Conservation (phyloP, 2,329 filamentous ascomycete genomes). For the Colletotrichum theobromicola region DNA sequence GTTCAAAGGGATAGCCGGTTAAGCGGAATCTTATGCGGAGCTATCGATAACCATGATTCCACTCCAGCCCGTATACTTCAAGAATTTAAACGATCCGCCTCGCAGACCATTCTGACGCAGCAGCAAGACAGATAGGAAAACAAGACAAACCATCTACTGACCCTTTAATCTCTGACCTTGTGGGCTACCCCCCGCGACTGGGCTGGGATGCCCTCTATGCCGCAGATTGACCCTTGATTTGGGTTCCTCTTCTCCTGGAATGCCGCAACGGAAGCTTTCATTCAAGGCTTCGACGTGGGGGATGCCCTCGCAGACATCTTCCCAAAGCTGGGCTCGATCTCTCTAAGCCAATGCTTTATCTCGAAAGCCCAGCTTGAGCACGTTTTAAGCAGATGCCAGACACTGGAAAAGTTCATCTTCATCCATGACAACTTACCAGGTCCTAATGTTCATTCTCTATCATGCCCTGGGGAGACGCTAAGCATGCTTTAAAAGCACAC, state of each 20-base stretch:
- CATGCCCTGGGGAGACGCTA: not conserved
- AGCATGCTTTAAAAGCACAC: not conserved
- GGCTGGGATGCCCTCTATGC: no score
- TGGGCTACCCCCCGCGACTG: accelerated
- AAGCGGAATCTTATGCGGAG: not conserved
- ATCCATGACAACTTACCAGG: accelerated
- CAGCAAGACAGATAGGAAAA: not conserved
- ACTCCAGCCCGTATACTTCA: not conserved
- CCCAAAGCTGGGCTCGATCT: not conserved
- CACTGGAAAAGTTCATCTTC: not conserved
- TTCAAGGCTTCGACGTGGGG: not conserved
- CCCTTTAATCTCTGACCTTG: not conserved
- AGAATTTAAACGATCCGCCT: accelerated
- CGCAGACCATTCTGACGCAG: not conserved
- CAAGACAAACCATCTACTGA: not conserved
- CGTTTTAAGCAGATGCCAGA: not conserved
- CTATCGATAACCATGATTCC: no score
- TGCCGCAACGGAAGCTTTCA: not conserved
- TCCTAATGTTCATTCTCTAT: no score
- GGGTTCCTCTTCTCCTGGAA: not conserved
- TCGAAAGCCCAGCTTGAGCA: not conserved
- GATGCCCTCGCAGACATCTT: not conserved
- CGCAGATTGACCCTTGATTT: not conserved
- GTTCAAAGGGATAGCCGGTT: no score
- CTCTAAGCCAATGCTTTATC: not conserved